phyloP scores from a whole-genome alignment of 2,329 filamentous ascomycete genomes.

The Neopestalotiopsis rosae region DNA sequence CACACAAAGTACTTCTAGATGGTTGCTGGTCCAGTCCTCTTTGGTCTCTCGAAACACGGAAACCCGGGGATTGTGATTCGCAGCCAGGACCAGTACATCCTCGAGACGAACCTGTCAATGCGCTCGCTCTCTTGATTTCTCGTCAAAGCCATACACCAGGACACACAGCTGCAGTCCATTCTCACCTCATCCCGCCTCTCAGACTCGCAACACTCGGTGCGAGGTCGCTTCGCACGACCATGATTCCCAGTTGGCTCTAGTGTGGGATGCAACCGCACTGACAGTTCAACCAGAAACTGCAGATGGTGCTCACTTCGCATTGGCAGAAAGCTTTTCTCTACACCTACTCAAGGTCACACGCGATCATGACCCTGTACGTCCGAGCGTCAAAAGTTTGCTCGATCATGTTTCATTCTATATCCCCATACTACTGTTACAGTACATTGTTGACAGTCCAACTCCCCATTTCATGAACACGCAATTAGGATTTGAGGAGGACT shows the following conservation, averaged over 20 bases:
- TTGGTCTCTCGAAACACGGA: conserved; percentile 5
- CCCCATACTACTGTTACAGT: not conserved
- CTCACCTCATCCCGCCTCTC: not conserved
- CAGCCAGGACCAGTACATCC: not conserved
- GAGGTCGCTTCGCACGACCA: not conserved
- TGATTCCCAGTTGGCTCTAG: not conserved
- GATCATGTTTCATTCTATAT: not conserved
- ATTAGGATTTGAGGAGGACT: too few relatives aligned
- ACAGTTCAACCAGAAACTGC: not conserved
- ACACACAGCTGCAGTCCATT: not conserved
- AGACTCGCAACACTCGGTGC: not conserved
- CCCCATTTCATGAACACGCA: too few relatives aligned
- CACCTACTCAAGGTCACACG: not conserved
- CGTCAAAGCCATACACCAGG: not conserved
- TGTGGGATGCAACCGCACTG: conserved; percentile 15
- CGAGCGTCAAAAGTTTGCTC: not conserved
- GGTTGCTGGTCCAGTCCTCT: too few relatives aligned
- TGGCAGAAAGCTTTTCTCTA: conserved; percentile 4
- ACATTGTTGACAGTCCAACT: not conserved
- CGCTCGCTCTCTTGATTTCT: not conserved
- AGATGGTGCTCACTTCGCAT: conserved; percentile 9
- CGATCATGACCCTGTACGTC: not conserved
- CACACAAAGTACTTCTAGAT: too few relatives aligned
- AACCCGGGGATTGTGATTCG: not conserved
- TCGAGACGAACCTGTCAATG: conserved; percentile 1